phyloP scores from a whole-genome alignment of 495 filamentous ascomycete species.

The Penicillium herquei region DNA sequence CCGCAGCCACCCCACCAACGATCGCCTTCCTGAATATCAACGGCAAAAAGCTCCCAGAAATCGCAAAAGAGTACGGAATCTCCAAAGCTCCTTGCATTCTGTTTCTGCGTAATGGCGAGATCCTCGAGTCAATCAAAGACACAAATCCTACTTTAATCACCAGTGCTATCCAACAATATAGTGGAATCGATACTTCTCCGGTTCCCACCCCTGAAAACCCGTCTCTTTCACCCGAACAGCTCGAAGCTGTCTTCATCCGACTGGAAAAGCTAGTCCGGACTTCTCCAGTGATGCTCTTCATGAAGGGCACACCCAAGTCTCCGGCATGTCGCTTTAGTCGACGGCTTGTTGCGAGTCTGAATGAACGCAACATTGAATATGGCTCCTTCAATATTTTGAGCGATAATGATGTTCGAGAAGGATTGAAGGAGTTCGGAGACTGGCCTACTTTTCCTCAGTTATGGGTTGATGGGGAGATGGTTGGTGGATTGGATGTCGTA shows the following conservation, averaged over 20 bases:
- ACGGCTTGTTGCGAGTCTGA: slow-evolving; percentile 75
- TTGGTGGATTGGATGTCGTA: slow-evolving; percentile 92
- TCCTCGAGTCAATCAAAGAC: neutral
- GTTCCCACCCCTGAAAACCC: neutral
- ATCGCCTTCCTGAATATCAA: neutral
- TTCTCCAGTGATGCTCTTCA: slow-evolving; percentile 92
- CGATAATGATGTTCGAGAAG: slow-evolving; percentile 92
- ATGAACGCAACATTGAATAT: slow-evolving; percentile 84
- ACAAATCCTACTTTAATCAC: neutral
- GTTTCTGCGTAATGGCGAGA: neutral
- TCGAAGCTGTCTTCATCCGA: neutral
- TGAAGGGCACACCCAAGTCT: slow-evolving; percentile 72
- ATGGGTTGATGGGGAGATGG: slow-evolving; percentile 74
- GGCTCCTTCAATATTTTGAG: slow-evolving; percentile 97
- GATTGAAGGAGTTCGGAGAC: slow-evolving; percentile 86
- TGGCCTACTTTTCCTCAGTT: slow-evolving; percentile 95
- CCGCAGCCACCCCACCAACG: neutral
- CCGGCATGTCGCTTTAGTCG: slow-evolving; percentile 94
- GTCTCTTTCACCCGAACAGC: neutral
- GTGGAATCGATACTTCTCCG: neutral
- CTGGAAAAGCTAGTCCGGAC: slow-evolving; percentile 71
- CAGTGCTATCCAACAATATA: neutral
- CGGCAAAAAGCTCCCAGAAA: neutral
- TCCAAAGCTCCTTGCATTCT: neutral
- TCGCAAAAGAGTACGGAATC: neutral